A percentile compares a stretch with the other conserved stretches of the same genome.
Conservation (phyloP, 1,284 basidiomycete genomes). For the Rhodotorula mucilaginosa region DNA sequence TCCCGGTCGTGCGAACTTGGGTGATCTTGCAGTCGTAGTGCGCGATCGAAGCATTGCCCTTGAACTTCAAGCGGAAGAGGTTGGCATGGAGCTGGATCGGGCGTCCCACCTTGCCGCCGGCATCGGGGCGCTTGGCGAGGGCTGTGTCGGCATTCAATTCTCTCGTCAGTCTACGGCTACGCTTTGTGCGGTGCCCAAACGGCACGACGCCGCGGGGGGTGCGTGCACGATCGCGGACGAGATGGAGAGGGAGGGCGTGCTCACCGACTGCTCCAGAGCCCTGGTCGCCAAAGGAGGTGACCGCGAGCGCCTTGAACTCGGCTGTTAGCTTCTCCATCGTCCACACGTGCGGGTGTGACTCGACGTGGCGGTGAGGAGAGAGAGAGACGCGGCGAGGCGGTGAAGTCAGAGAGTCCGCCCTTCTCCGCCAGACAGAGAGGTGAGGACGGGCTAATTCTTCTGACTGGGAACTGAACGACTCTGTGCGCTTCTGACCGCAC, state of each 20-base stretch:
- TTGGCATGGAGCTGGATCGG: slow-evolving; percentile 24
- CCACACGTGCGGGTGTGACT: not conserved
- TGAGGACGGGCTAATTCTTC: too few relatives aligned
- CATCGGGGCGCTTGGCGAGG: slow-evolving; percentile 31
- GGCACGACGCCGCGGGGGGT: too few relatives aligned
- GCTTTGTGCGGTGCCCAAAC: too few relatives aligned
- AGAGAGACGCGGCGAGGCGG: not conserved
- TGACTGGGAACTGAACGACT: too few relatives aligned
- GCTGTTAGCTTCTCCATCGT: slow-evolving; percentile 13
- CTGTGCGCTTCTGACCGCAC: too few relatives aligned
- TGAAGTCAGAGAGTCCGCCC: not conserved
- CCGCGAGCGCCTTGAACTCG: slow-evolving; percentile 12
- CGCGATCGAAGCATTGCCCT: not conserved
- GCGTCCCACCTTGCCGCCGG: slow-evolving; percentile 9
- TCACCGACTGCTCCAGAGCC: not conserved
- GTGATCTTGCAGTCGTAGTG: slow-evolving; percentile 24
- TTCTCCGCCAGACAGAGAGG: too few relatives aligned
- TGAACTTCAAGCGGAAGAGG: slow-evolving; percentile 21
- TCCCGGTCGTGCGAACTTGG: not conserved
- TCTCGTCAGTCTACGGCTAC: too few relatives aligned
- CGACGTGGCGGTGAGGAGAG: not conserved
- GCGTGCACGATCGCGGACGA: slow-evolving; percentile 12
- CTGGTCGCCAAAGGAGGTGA: not conserved
- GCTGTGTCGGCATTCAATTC: not conserved
- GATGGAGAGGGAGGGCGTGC: slow-evolving; percentile 18